Percentiles rank a stretch among this genome's conserved stretches.
These are phyloP conservation scores for Mesembryanthemum crystallinum DNA, from an alignment of 148 eudicot species.

Conservation along the genomic window DNA sequence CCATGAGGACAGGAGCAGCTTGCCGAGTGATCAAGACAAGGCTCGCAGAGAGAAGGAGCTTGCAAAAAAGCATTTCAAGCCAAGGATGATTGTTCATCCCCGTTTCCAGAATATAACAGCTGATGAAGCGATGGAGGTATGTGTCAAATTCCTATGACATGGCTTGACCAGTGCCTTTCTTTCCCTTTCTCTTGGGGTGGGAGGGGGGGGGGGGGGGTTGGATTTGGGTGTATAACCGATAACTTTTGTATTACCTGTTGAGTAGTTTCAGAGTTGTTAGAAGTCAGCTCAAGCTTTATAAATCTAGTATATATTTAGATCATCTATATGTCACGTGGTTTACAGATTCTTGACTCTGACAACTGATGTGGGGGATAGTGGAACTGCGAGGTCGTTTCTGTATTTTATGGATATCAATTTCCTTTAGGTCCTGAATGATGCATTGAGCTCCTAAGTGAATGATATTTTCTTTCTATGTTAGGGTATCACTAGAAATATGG, in stretches of 20 bases:
- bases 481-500: neutral
- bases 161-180: slow-evolving; percentile 1
- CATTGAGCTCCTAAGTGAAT: too few relatives aligned
- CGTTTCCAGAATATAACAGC: slow-evolving; percentile 89
- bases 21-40: slow-evolving; percentile 63
- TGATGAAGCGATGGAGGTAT: slow-evolving; percentile 91
- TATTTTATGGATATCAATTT: neutral
- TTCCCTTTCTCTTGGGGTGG: neutral
- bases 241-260: neutral
- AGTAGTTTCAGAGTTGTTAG: neutral
- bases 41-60: slow-evolving; percentile 80
- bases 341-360: neutral
- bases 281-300: neutral
- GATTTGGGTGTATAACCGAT: neutral
- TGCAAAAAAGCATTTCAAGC: slow-evolving; percentile 84
- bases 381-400: neutral
- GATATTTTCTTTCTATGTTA: neutral
- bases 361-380: neutral
- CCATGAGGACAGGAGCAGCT: slow-evolving; percentile 67
- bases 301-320: neutral
- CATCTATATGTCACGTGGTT: neutral
- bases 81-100: slow-evolving; percentile 93
- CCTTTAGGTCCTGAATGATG: neutral
- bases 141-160: slow-evolving; percentile 10
- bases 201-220: neutral